Conservation (phyloP, 1,284 basidiomycete species). For the Moesziomyces sp. region DNA sequence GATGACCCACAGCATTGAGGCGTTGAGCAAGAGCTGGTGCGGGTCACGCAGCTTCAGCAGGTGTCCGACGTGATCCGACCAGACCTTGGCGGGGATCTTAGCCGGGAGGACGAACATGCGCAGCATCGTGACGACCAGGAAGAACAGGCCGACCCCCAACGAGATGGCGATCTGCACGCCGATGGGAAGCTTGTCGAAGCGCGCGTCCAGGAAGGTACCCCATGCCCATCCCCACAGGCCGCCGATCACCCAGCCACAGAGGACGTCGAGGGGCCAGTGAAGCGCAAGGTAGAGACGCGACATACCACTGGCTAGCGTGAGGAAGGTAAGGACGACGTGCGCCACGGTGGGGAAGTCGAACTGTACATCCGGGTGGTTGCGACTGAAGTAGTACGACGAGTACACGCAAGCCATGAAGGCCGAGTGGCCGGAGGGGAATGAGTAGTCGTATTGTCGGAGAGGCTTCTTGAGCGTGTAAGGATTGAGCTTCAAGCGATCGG, state of each 20-base stretch:
- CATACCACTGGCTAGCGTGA: conserved; percentile 22
- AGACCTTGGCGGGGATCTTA: conserved; percentile 22
- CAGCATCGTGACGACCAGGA: conserved; percentile 17
- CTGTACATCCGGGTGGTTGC: conserved; percentile 6
- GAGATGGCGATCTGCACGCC: conserved; percentile 25
- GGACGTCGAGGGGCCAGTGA: conserved; percentile 23
- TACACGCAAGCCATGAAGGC: conserved; percentile 30
- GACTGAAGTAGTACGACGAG: conserved; percentile 21
- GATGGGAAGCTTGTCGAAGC: conserved; percentile 12
- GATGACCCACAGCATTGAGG: conserved; percentile 23
- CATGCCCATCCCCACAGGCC: conserved; percentile 28
- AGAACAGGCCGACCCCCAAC: conserved; percentile 12
- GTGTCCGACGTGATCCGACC: conserved; percentile 24
- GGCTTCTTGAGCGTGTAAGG: conserved; percentile 21
- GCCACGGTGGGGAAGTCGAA: conserved; percentile 15
- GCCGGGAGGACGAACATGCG: conserved; percentile 22
- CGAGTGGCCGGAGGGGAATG: conserved; percentile 26
- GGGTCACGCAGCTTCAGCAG: conserved; percentile 19
- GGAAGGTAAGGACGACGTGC: conserved; percentile 9
- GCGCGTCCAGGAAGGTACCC: conserved; percentile 11
- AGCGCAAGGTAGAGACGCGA: conserved; percentile 30
- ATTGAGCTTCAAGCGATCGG: conserved; percentile 23
- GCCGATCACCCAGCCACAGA: conserved; percentile 24
- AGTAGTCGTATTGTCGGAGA: conserved; percentile 26
- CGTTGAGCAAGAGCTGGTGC: conserved; percentile 24